Percentiles rank a stretch among this genome's conserved stretches.
Evolutionary conservation across 2,329 filamentous ascomycete species (phyloP).

Genomic region (Ophiostoma australiae): DNA sequence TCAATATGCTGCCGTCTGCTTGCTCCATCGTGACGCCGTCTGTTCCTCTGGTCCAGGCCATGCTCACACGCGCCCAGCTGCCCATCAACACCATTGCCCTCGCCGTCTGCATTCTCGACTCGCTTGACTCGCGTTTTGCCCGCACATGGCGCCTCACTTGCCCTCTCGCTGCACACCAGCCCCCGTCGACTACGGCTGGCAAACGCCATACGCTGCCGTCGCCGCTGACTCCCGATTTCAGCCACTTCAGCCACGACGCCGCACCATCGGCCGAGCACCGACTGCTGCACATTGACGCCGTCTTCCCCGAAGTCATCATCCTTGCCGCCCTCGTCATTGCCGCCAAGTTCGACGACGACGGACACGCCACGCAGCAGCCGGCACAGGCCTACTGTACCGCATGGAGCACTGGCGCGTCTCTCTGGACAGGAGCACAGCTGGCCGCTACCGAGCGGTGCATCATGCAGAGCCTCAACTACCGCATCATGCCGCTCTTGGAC

Average conservation of each 20-base stretch:
- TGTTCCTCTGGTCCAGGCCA: slow-evolving; percentile 54
- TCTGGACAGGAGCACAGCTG: slow-evolving; percentile 59
- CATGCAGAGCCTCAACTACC: slow-evolving; percentile 59
- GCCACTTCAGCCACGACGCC: slow-evolving; percentile 15
- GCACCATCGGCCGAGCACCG: slow-evolving; percentile 28
- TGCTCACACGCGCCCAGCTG: slow-evolving; percentile 54
- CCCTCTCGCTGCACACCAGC: slow-evolving; percentile 39
- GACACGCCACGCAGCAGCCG: slow-evolving; percentile 50
- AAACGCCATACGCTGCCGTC: slow-evolving; percentile 48
- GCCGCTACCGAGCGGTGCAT: slow-evolving; percentile 60
- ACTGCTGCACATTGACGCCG: slow-evolving; percentile 55
- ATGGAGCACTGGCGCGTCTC: slow-evolving; percentile 41
- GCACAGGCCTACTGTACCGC: slow-evolving; percentile 49
- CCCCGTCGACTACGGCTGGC: background rate
- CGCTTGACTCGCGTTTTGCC: slow-evolving; percentile 58
- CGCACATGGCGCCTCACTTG: slow-evolving; percentile 57
- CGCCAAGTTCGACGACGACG: slow-evolving; percentile 61
- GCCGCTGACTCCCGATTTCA: slow-evolving; percentile 32
- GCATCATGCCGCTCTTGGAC: slow-evolving; percentile 57
- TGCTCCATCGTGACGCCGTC: slow-evolving; percentile 57
- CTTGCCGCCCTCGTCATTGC: slow-evolving; percentile 59
- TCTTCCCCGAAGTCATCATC: slow-evolving; percentile 58
- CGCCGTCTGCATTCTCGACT: slow-evolving; percentile 62
- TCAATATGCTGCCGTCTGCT: slow-evolving; percentile 60
- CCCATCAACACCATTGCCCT: slow-evolving; percentile 59